Evolutionary conservation across 2,329 filamentous ascomycete genomes (phyloP).

Genomic region (Cylindrodendrum hubeiense): DNA sequence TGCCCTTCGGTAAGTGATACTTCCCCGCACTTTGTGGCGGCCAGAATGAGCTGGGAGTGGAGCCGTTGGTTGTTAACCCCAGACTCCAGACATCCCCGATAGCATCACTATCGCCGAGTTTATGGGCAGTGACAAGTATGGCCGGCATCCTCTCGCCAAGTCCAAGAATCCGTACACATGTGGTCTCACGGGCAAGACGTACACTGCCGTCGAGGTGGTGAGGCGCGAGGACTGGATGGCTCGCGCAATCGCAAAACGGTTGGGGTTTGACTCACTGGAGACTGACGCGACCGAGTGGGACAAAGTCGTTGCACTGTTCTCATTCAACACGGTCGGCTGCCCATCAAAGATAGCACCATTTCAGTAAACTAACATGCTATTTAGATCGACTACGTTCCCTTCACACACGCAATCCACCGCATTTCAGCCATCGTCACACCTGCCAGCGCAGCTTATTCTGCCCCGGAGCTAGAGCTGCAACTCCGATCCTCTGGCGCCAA

Average conservation of each 20-base stretch:
- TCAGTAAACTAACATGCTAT: not conserved
- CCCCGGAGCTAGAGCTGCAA: slow-evolving; percentile 78
- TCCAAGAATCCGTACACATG: slow-evolving; percentile 82
- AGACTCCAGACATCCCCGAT: slow-evolving; percentile 70
- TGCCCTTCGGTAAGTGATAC: slow-evolving; percentile 60
- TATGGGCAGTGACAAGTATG: slow-evolving; percentile 68
- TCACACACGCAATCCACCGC: slow-evolving; percentile 82
- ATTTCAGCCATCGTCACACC: slow-evolving; percentile 79
- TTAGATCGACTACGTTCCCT: slow-evolving; percentile 79
- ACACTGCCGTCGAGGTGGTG: slow-evolving; percentile 72
- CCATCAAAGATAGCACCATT: slow-evolving; percentile 13
- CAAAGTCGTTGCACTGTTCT: slow-evolving; percentile 81
- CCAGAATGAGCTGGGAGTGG: not conserved
- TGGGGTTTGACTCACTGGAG: slow-evolving; percentile 76
- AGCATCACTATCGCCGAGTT: slow-evolving; percentile 81
- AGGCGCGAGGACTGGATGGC: slow-evolving; percentile 76
- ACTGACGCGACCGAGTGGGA: slow-evolving; percentile 84
- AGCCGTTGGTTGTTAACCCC: not conserved
- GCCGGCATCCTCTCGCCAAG: slow-evolving; percentile 67
- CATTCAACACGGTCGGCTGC: slow-evolving; percentile 76
- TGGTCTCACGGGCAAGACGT: slow-evolving; percentile 77
- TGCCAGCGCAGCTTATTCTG: slow-evolving; percentile 80
- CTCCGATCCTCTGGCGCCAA: slow-evolving; percentile 76
- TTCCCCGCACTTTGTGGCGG: not conserved
- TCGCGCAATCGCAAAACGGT: slow-evolving; percentile 76